Evolutionary conservation across 2,329 filamentous ascomycete species (phyloP).

Genomic region (Colletotrichum kahawae): DNA sequence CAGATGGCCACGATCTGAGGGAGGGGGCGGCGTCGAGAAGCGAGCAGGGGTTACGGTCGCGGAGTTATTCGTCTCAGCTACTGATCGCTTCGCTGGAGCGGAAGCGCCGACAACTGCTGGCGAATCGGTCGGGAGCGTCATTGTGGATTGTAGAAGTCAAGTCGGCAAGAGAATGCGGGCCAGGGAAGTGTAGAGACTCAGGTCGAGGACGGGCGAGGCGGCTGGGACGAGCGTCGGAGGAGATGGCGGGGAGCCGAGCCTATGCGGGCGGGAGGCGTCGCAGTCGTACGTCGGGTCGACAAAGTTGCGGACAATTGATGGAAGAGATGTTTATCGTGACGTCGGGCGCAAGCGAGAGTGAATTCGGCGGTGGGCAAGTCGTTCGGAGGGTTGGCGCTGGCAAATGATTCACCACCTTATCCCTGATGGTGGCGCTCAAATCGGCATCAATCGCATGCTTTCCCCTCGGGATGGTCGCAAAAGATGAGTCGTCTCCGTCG

Average conservation of each 20-base stretch:
- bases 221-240: neutral
- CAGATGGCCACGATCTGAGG: constrained; percentile 46
- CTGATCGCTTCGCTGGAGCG: constrained; percentile 34
- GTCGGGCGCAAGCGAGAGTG: neutral
- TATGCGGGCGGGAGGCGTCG: neutral
- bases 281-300: neutral
- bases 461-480: neutral
- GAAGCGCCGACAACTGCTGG: constrained; percentile 26
- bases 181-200: constrained; percentile 2
- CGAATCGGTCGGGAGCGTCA: constrained; percentile 39
- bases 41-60: constrained; percentile 38
- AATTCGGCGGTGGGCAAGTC: neutral
- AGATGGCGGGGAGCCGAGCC: constrained; percentile 6
- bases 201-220: neutral
- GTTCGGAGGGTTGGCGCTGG: neutral
- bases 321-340: neutral
- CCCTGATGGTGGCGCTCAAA: constrained; percentile 10
- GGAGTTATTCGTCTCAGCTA: constrained; percentile 38
- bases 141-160: constrained; percentile 24
- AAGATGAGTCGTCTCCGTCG: neutral
- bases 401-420: constrained; percentile 20
- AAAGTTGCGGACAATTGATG: neutral
- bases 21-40: constrained; percentile 49
- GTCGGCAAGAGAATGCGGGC: constrained; percentile 20
- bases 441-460: constrained; percentile 17